Base-by-base conservation (phyloP, 176 grass and related monocot species). In the Carex cristatella region DNA sequence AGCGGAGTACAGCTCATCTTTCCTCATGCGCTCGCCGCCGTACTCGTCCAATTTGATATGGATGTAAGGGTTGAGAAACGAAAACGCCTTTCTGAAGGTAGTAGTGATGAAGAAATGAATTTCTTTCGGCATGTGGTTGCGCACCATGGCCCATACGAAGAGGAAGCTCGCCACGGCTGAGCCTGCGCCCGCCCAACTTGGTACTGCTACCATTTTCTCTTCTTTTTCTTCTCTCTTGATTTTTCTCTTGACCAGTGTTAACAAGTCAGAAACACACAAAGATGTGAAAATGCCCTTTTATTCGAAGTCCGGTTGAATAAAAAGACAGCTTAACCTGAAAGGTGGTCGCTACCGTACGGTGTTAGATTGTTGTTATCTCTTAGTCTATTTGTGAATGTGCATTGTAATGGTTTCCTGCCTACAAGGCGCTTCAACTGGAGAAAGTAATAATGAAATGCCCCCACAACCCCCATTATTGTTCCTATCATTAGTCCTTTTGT, bases 21-120 rank as follows among this genome's bases (percentile, higher is more conserved):
- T 56, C 31, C 28, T 79, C 44, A 84, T 67, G 30, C 12, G 46
- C 15, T 69, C 10, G 7, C 81, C 49, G 59, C 38, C 15, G 79
- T 88, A 59, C 28, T 88, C 81, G 3, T 62, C 2, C 62, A 88
- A 42, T 7, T 56, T 80, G 30, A 88, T 79, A 2, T 88, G 31
- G 31, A 69, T 16, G 48, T 88, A 88, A 8, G 81, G 71, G 46
- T 84, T 55, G 11, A 84, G 4, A 69, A 77, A 79, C 0, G 74
- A 58, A 13, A 79, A 7, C 33, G 14, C 54, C 54, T 79, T 79
- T 49, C 27, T 18, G 5, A 85, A 16, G 46, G 11, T 27, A 10
- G 33, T 40, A 56, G 66, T 60, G 63, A 73, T 16, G 65, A 69
- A 70, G 4, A 31, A 6, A 9, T 58, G 11, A 10, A 85, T 7